A percentile compares a stretch with the other conserved stretches of the same genome.
Evolutionary conservation across 495 filamentous ascomycete genomes (phyloP).

Genomic region (Penicillium soppii): DNA sequence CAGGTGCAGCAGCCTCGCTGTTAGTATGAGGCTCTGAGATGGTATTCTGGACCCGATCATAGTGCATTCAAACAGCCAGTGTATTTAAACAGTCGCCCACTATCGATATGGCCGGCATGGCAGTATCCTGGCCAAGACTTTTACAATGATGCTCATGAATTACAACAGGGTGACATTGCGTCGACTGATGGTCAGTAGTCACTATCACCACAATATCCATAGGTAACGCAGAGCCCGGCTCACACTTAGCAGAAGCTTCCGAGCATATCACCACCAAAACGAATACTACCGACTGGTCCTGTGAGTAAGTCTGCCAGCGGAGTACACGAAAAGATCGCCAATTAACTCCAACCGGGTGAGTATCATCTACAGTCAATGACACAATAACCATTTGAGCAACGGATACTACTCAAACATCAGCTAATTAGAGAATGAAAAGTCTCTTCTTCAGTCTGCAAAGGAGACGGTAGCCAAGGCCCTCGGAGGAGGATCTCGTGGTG

Average conservation of each 20-base stretch:
- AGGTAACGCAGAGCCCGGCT: not conserved
- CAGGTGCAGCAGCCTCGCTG: no score
- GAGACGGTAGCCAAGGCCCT: conserved; percentile 29
- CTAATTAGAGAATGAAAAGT: conserved; percentile 6
- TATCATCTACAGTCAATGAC: no score
- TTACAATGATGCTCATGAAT: not conserved
- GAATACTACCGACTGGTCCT: conserved; percentile 10
- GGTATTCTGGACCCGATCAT: not conserved
- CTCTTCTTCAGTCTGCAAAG: conserved; percentile 19
- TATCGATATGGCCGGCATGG: conserved; percentile 3
- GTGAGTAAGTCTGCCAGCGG: conserved; percentile 20
- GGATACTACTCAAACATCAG: no score
- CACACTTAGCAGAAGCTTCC: conserved; percentile 8
- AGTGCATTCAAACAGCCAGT: not conserved
- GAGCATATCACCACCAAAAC: conserved; percentile 14
- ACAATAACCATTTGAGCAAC: no score
- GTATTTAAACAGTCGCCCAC: no score
- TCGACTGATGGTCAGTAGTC: conserved; percentile 14
- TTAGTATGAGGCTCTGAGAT: no score
- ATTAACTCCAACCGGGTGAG: conserved; percentile 28
- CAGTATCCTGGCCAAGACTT: not conserved
- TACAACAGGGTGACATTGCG: conserved; percentile 4
- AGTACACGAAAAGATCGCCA: conserved; percentile 20
- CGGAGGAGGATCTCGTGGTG: conserved; percentile 27
- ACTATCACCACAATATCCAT: not conserved